Base-by-base conservation (phyloP, 1,139 yeast genomes). In the Geotrichum fermentans region DNA sequence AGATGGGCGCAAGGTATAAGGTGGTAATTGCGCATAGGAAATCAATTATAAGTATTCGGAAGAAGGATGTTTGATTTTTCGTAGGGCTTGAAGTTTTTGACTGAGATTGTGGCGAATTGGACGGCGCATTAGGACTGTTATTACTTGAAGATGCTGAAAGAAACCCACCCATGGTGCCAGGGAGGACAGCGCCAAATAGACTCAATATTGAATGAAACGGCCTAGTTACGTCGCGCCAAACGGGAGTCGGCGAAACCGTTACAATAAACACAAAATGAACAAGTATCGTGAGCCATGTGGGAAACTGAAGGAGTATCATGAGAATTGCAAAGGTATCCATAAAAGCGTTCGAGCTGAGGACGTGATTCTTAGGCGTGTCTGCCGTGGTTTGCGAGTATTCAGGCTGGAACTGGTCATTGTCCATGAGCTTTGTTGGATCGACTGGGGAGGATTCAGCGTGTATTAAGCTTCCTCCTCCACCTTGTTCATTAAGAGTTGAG, bases 271-370 rank as follows among this genome's bases (percentile, higher is more conserved):
- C 36, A 13, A 49, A 37, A 41, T 65, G 67, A 8, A 62, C 58
- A 13, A 60, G 43, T 18, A 62, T 52, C 54, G 62, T 61, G 26
- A 62, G 50, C 21, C 58, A 45, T 3, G 59, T 55, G 11, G 70
- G 70, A 13, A 62, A 51, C 45, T 61, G 61, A 18, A 56, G 50
- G 30, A 66, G 57, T 28, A 66, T 52, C 21, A 60, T 52, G 39
- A 65, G 54, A 7, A 66, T 53, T 8, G 69, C 65, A 17, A 65
- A 49, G 3, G 70, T 61, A 49, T 66, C 70, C 13, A 59, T 41
- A 39, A 66, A 58, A 1, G 68, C 53, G 2, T 64, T 60, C 16
- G 67, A 62, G 32, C 48, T 55, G 22, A 62, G 56, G 28, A 62
- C 59, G 17, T 45, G 44, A 13, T 48, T 47, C 37, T 47, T 47